These are phyloP conservation scores for Suhomyces bolitotheri DNA, from an alignment of 1,139 yeast species.

Conservation along the genomic window DNA sequence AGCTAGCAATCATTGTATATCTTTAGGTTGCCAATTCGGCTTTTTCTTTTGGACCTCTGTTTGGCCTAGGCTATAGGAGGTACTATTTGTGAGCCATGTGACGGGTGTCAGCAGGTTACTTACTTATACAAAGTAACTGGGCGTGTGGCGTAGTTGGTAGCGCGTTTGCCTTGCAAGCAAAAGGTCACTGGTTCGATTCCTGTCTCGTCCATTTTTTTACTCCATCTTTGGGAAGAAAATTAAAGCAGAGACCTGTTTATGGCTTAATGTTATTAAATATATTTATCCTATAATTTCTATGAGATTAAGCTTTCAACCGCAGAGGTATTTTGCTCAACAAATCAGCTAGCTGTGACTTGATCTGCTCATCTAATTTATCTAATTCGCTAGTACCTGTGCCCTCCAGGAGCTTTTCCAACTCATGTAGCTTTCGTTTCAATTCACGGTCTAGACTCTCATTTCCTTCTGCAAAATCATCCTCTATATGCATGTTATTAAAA, in stretches of 20 bases:
- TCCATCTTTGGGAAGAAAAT: too few species aligned
- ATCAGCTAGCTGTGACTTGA: constrained; percentile 4
- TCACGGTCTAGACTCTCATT: constrained; percentile 14
- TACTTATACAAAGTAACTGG: too few species aligned
- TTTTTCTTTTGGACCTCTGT: too few species aligned
- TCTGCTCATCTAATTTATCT: constrained; percentile 16
- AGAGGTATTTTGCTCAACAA: constrained; percentile 6
- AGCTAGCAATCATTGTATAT: too few species aligned
- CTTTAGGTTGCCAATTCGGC: too few species aligned
- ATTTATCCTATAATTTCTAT: not conserved
- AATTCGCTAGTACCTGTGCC: constrained; percentile 19
- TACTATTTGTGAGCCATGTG: too few species aligned
- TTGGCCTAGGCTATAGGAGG: too few species aligned
- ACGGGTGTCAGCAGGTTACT: too few species aligned
- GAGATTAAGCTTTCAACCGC: not conserved
- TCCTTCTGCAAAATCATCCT: constrained; percentile 17
- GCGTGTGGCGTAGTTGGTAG: constrained; percentile 76
- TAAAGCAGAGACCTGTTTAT: too few species aligned
- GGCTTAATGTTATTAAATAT: too few species aligned
- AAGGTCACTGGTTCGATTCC: constrained; percentile 70
- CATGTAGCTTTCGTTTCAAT: constrained; percentile 13
- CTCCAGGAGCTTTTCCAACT: constrained; percentile 12
- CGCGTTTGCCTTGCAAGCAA: constrained; percentile 69
- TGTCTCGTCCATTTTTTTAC: constrained; percentile 50
- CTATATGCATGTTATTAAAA: constrained; percentile 38